Evolutionary conservation across 192 early-diverging fungal species (phyloP), one percentile per base, ranked within the genome.

Genomic region (Linnemannia hyalina): DNA sequence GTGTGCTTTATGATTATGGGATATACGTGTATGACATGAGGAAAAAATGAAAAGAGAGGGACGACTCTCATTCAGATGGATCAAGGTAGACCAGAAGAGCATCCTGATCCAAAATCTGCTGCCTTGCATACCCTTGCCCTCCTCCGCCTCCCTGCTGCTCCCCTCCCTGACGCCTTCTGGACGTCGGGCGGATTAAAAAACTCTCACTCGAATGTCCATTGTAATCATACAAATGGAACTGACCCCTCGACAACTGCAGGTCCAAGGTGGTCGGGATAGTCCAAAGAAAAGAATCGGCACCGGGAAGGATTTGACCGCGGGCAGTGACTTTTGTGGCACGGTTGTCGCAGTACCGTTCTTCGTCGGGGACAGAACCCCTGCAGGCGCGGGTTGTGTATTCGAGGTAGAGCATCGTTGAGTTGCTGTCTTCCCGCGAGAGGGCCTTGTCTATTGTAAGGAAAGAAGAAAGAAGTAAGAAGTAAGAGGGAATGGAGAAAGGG

Each of bases 181-280:
- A 3, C 13, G 60, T 32, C 2, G 82, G 82, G 1, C 40, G 41
- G 35, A 83, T 83, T 2, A 60, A 32, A 23, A 83, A 83, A 0
- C 76, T 75, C 4, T 83, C 76, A 18, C 76, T 78, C 0, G 77
- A 70, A 63, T 83, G 82, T 22, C 82, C 82, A 29, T 83, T 78
- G 29, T 78, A 78, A n/a, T 83, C 82, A 49, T 83, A 83, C 1
- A 83, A 6, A 46, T 83, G 82, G 49, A 83, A 83, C 22, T 73
- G 29, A 18, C 82, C 82, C 52, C 73, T 73, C 15, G 82, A 78
- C 10, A 83, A 41, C 63, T 83, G 82, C 22, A 83, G 52, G 47
- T 83, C 82, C 73, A 83, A 47, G 0, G 82, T 83, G 0, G 82
- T 83, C 1, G 82, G 82, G 23, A 83, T 83, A 0, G 82, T 83